Evolutionary conservation across 2,329 filamentous ascomycete species (phyloP), one percentile per base, ranked within the genome.

Genomic region (Ophiostoma piceae): DNA sequence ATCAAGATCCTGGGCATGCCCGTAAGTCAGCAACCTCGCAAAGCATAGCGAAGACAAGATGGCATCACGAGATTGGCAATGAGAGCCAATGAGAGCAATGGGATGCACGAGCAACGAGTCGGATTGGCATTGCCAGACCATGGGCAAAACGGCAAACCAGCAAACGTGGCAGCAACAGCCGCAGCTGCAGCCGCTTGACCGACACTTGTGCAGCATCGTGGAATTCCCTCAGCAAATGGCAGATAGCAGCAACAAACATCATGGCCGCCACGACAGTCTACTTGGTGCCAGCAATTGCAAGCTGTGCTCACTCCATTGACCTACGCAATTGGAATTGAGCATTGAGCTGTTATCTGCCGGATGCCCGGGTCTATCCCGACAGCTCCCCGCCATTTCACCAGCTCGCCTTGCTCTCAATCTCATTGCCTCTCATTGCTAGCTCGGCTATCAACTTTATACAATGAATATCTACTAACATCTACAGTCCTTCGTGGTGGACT

Each of bases 401-500:
- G 60, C 32, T 65, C 19, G 11, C 29, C 62, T 65, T 19, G 62
- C 9, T 22, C 11, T 47, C 37, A 41, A 1, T 29, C n/a, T n/a
- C 26, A 66, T 26, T 57, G 26, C 32, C 37, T 37, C 32, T 62
- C 57, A 62, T 19, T 32, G 11, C 57, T 11, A 65, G 32, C 32
- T 65, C 32, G 2, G 29, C 16, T 32, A 62, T n/a, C n/a, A n/a
- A n/a, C n/a, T n/a, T n/a, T n/a, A n/a, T n/a, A n/a, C n/a, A n/a
- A n/a, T n/a, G n/a, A n/a, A n/a, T n/a, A n/a, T n/a, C n/a, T n/a
- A 39, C 69, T 83, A 79, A 83, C 77, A 71, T 71, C 26, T 74
- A 26, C 74, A 96, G 90, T 92, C 92, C 82, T 98, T 98, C 88
- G 80, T 97, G 81, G 92, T 96, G 81, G 94, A 98, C 87, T 98